Evolutionary conservation across 805 yeast genomes (phyloP), one percentile per base, ranked within the genome.

Genomic region (Ogataea kodamae): DNA sequence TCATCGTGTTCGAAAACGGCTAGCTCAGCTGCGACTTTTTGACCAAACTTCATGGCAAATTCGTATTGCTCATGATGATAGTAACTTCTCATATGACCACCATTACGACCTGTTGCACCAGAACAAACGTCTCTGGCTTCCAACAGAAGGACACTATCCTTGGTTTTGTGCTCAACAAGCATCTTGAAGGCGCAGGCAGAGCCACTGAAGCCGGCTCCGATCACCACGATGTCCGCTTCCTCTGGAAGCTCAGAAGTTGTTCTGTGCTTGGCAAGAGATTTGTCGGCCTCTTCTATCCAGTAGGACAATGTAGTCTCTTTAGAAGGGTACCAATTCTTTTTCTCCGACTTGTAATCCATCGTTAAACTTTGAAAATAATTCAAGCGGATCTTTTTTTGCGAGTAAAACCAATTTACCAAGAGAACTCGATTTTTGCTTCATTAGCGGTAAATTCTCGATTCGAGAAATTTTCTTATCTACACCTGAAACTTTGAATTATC

Each of bases 191-290:
- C 69, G 6, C 58, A 55, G 3, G 70, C 54, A 3, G 68, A 49
- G 10, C 75, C 75, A 10, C 70, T 58, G 38, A 66, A 66, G 5
- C 75, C 74, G 1, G 68, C 58, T 5, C 74, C 74, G 22, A 69
- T 59, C 32, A 69, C 59, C 16, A 67, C 50, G 6, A 64, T 52
- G 35, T 68, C 72, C 8, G 54, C 59, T 15, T 52, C 51, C 12
- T 41, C 30, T 1, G 74, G 75, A 8, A 69, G 39, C 6, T 41
- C 43, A 6, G 19, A 11, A 1, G 57, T 45, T 6, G 55, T 40
- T 25, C 59, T 43, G 28, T 45, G 48, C n/a, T 42, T 35, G 23
- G 64, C 22, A 6, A 63, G 22, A 10, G 28, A 19, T 5, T 29
- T 18, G 4, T 39, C 33, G 4, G 44, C 41, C 32, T 43, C 47